Base-by-base conservation (phyloP, 2,329 filamentous ascomycete genomes). In the Zarea fungicola region DNA sequence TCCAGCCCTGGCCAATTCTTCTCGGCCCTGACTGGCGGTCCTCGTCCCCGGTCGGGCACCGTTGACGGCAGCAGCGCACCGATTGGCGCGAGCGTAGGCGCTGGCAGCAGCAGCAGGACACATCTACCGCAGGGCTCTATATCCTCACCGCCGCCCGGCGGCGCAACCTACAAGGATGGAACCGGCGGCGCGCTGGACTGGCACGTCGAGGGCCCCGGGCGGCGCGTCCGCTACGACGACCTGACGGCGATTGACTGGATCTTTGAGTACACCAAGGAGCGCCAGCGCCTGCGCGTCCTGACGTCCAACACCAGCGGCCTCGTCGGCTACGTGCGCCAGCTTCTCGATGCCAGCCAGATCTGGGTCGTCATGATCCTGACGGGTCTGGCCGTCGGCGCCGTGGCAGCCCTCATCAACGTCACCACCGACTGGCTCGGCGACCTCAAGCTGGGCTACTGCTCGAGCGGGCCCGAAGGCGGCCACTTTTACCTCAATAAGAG, bases 161-260 rank as follows among this genome's bases (percentile, higher is more conserved):
- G 32, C 2, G 11, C 9, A 2, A 9, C 19, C 18, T 19, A 40
- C 5, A 44, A 49, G 16, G 48, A 44, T 8, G 48, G 31, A 19
- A 57, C 56, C 34, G 79, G 81, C 54, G 74, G 80, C 57, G 72
- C 45, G 61, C 65, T 76, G 39, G 92, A 97, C 66, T 97, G 92
- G 92, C 87, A 95, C 63, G 78, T 85, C 41, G 92, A 96, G 66
- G 90, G 89, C 1, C 90, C 89, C 0, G 91, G 91, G 1, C 81
- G 89, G 46, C 82, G 93, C 61, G 91, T 96, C 31, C 92, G 88
- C 48, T 99, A 99, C 70, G 92, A 96, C 62, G 87, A 99, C 69
- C 75, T 96, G 65, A 96, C 92, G 14, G 92, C 93, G 51, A 99
- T 99, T 65, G 93, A 99, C 72, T 99, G 93, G 93, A 97, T 97